phyloP scores from a whole-genome alignment of 306 rosid species.

The Quercus dentata region DNA sequence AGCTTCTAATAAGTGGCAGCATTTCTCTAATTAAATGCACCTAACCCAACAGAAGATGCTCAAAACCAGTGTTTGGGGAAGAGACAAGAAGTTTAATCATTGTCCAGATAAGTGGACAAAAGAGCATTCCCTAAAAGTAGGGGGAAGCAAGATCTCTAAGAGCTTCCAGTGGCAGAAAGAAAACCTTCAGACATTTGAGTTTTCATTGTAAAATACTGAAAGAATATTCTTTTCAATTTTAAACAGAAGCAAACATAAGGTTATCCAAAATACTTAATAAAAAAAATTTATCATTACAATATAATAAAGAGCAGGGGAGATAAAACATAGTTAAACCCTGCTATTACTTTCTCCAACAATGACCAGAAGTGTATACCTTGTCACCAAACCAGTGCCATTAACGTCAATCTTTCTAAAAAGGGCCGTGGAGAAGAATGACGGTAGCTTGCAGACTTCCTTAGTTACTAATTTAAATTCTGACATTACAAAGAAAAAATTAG shows the following conservation, averaged over 20 bases:
- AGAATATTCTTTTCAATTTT: not conserved
- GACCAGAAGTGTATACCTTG: conserved; percentile 57
- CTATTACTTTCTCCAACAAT: not conserved
- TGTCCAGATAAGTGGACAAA: not conserved
- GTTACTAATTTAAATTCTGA: conserved; percentile 81
- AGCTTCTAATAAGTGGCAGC: not conserved
- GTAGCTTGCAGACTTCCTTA: conserved; percentile 97
- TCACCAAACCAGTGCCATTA: conserved; percentile 68
- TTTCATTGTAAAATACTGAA: not conserved
- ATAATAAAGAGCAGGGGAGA: not conserved
- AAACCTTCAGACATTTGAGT: not conserved
- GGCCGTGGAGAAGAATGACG: conserved; percentile 76
- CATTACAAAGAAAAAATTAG: conserved; percentile 36
- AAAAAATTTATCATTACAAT: not conserved
- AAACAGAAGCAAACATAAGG: not conserved
- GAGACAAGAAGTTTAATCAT: not conserved
- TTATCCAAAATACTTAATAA: not conserved
- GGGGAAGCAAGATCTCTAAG: not conserved
- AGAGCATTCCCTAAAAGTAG: not conserved
- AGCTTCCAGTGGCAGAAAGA: not conserved
- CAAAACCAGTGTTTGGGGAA: not conserved
- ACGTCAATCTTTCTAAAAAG: conserved; percentile 83
- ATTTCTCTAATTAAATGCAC: not conserved
- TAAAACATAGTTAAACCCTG: not conserved
- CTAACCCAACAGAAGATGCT: not conserved